Evolutionary conservation across 768 basidiomycete species (phyloP).

Genomic region (Tricholoma saponaceum): DNA sequence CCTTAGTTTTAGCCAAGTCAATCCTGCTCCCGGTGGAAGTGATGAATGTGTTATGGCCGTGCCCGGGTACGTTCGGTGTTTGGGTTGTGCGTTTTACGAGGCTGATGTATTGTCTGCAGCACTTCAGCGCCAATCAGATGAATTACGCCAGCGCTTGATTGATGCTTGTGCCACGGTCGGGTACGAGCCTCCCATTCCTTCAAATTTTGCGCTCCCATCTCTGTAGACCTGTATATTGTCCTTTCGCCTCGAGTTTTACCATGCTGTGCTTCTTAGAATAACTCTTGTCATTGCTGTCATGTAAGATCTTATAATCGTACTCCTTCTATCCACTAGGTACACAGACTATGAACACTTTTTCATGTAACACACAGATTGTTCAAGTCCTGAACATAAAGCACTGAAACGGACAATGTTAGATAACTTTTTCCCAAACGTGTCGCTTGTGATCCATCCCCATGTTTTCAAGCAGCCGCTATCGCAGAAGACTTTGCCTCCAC

Average conservation of each 20-base stretch:
- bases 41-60: slow-evolving; percentile 69
- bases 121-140: slow-evolving; percentile 44
- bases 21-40: slow-evolving; percentile 62
- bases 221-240: slow-evolving; percentile 6
- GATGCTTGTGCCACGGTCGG: slow-evolving; percentile 43
- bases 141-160: slow-evolving; percentile 43
- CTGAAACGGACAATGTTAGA: too few species aligned
- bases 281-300: not conserved
- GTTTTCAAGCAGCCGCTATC: too few species aligned
- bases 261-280: not conserved
- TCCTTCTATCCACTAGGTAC: too few species aligned
- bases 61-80: slow-evolving; percentile 30
- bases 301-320: not conserved
- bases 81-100: not conserved
- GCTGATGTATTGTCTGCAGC: slow-evolving; percentile 24
- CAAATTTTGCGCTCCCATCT: slow-evolving; percentile 34
- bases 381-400: too few species aligned
- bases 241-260: not conserved
- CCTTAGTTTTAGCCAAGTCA: slow-evolving; percentile 62
- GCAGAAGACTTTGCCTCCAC: too few species aligned
- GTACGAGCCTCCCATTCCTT: slow-evolving; percentile 36
- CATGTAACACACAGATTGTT: too few species aligned
- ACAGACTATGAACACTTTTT: too few species aligned
- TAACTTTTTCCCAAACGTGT: too few species aligned
- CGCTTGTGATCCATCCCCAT: too few species aligned